phyloP scores from a whole-genome alignment of 495 filamentous ascomycete genomes.

The Penicillium lividum region DNA sequence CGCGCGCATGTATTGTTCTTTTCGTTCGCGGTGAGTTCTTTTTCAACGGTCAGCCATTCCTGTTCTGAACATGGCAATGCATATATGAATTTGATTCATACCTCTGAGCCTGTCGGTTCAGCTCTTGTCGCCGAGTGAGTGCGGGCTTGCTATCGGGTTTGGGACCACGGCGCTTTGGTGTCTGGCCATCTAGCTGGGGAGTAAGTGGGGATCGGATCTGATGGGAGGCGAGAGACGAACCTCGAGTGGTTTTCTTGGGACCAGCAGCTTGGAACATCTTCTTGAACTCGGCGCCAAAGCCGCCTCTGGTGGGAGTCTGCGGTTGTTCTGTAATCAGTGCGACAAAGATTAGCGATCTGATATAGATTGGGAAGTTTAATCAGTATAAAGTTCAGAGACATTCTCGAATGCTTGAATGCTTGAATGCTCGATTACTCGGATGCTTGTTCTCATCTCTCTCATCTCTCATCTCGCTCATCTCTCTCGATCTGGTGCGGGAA shows the following conservation, averaged over 20 bases:
- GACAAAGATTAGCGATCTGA: constrained; percentile 9
- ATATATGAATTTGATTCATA: constrained; percentile 33
- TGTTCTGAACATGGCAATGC: not conserved
- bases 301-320: constrained; percentile 27
- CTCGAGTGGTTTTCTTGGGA: constrained; percentile 40
- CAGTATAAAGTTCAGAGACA: not conserved
- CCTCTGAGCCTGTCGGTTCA: constrained; percentile 96
- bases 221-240: constrained; percentile 17
- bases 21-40: constrained; percentile 93
- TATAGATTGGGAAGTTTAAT: not conserved
- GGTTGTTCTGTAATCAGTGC: constrained; percentile 27
- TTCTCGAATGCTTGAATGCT: not conserved
- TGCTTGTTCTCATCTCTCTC: not conserved
- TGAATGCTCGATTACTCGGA: not conserved
- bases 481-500: not conserved
- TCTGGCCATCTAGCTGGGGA: constrained; percentile 66
- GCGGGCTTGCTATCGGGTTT: constrained; percentile 97
- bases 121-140: constrained; percentile 86
- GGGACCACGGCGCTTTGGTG: constrained; percentile 85
- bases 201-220: not conserved
- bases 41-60: constrained; percentile 8
- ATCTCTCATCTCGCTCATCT: not conserved
- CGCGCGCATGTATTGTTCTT: constrained; percentile 92
- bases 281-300: constrained; percentile 36
- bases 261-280: constrained; percentile 31